phyloP scores from a whole-genome alignment of 2,329 filamentous ascomycete species.

The Fusarium siculi region DNA sequence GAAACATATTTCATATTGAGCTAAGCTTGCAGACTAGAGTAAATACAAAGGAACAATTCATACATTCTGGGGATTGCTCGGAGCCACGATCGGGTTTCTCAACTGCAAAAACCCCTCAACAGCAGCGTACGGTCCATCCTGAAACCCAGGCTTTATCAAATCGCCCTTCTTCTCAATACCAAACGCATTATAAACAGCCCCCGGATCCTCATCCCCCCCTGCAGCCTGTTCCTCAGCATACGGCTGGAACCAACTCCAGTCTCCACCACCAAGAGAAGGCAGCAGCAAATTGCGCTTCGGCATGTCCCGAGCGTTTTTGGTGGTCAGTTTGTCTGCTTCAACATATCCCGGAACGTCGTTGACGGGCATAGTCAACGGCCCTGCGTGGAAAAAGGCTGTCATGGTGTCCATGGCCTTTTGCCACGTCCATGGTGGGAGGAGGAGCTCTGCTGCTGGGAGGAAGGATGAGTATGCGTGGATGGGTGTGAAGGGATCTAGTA shows the following conservation, averaged over 20 bases:
- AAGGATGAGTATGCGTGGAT: constrained; percentile 50
- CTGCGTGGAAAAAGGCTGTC: constrained; percentile 54
- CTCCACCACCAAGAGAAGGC: constrained; percentile 31
- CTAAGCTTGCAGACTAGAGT: not conserved
- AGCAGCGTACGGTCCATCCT: constrained; percentile 17
- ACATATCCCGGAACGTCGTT: constrained; percentile 26
- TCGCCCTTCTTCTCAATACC: not conserved
- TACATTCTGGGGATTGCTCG: not conserved
- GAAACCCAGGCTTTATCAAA: not conserved
- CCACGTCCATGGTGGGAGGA: constrained; percentile 52
- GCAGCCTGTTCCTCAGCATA: constrained; percentile 23
- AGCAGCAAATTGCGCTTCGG: constrained; percentile 17
- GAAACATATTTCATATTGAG: too few species aligned
- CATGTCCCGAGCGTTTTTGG: not conserved
- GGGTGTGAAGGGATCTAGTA: constrained; percentile 53
- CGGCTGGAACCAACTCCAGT: constrained; percentile 51
- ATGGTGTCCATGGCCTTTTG: constrained; percentile 51
- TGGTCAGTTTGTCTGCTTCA: not conserved
- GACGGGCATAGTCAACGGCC: constrained; percentile 47
- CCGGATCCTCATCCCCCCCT: not conserved
- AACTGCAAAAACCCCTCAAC: constrained; percentile 23
- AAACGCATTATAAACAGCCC: not conserved
- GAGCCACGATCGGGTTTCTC: not conserved
- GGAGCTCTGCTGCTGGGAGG: constrained; percentile 45
- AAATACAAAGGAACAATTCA: not conserved